phyloP scores from a whole-genome alignment of 2,329 filamentous ascomycete genomes.

The Diplodia sapinea region DNA sequence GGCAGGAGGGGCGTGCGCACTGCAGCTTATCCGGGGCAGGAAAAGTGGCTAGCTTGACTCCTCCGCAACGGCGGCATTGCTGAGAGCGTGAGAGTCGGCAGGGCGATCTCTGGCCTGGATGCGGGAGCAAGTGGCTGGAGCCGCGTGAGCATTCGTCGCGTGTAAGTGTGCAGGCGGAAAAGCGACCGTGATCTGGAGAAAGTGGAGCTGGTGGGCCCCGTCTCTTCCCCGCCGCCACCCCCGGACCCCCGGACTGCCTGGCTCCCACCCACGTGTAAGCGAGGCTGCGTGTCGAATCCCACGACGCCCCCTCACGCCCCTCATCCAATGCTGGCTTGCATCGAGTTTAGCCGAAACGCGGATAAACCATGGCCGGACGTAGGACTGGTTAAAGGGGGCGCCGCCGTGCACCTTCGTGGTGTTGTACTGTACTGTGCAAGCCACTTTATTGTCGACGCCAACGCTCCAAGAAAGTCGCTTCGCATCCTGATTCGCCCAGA shows the following conservation, averaged over 20 bases:
- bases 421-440: background rate
- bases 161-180: background rate
- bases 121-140: background rate
- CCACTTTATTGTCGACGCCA: constrained; percentile 7
- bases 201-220: constrained; percentile 17
- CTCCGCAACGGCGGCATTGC: constrained; percentile 1
- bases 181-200: constrained; percentile 18
- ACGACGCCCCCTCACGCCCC: background rate
- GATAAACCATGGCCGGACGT: constrained; percentile 14
- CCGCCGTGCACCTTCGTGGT: constrained; percentile 1
- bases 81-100: background rate
- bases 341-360: constrained; percentile 27
- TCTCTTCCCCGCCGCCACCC: constrained; percentile 20
- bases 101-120: background rate
- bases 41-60: background rate
- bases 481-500: constrained; percentile 10
- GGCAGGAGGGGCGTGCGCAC: background rate
- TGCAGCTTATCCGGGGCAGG: constrained; percentile 18
- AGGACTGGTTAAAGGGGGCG: constrained; percentile 18
- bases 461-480: background rate
- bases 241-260: constrained; percentile 1
- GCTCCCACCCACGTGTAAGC: background rate
- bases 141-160: background rate
- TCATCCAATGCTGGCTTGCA: background rate
- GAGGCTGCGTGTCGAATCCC: background rate